Percentiles rank a stretch among this genome's conserved stretches.
These are phyloP conservation scores for Lentinula guzmanii DNA, from an alignment of 768 basidiomycete species.

Conservation along the genomic window DNA sequence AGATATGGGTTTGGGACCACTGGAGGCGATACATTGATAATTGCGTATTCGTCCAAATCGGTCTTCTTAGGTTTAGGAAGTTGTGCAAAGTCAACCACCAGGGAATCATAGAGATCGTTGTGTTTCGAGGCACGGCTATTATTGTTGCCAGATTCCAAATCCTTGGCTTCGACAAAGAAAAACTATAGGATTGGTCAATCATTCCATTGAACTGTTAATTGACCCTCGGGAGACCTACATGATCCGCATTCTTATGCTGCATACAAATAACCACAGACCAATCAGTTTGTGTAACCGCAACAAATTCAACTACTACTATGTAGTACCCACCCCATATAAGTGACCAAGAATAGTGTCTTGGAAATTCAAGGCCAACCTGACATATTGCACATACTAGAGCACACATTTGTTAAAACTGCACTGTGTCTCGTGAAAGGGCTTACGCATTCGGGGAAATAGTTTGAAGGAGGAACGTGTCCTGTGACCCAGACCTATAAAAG, in stretches of 20 bases:
- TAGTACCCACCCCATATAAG: slow-evolving; percentile 64
- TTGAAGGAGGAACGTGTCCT: slow-evolving; percentile 86
- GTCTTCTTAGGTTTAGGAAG: slow-evolving; percentile 50
- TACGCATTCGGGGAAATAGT: slow-evolving; percentile 85
- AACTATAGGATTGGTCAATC: slow-evolving; percentile 32
- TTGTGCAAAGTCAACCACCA: slow-evolving; percentile 60
- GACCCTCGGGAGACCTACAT: slow-evolving; percentile 34
- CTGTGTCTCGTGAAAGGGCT: slow-evolving; percentile 22
- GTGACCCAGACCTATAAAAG: slow-evolving; percentile 42
- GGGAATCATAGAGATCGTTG: slow-evolving; percentile 43
- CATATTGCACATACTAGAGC: slow-evolving; percentile 56
- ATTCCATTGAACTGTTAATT: not conserved
- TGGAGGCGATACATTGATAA: slow-evolving; percentile 76
- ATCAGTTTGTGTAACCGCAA: slow-evolving; percentile 8
- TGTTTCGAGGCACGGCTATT: not conserved
- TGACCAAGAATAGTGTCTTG: slow-evolving; percentile 77
- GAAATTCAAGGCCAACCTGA: slow-evolving; percentile 70
- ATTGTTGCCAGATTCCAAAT: slow-evolving; percentile 36
- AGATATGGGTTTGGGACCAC: slow-evolving; percentile 86
- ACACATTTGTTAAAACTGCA: slow-evolving; percentile 3
- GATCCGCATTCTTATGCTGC: slow-evolving; percentile 83
- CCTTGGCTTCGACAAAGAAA: slow-evolving; percentile 47
- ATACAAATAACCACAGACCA: slow-evolving; percentile 11
- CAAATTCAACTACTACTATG: not conserved
- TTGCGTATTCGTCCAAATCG: slow-evolving; percentile 61